Percentiles rank a stretch among this genome's conserved stretches.
Conservation (phyloP, 2,329 filamentous ascomycete genomes). For the Ascocoryne sarcoides region DNA sequence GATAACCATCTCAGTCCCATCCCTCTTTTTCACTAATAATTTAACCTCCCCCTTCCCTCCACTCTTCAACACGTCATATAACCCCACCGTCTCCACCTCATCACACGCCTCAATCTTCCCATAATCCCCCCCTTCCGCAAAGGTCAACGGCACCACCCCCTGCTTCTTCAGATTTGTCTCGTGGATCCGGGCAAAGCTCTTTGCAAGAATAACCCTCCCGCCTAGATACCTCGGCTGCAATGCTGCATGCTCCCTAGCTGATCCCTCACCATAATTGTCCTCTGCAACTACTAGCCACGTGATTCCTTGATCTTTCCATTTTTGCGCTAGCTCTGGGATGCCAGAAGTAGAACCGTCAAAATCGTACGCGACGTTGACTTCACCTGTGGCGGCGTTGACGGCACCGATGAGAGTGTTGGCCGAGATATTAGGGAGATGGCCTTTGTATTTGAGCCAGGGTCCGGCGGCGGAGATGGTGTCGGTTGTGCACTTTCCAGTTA, state of each 20-base stretch:
- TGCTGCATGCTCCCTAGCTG: constrained; percentile 80
- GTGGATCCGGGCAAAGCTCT: constrained; percentile 86
- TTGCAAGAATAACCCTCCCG: constrained; percentile 72
- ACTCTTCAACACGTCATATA: constrained; percentile 71
- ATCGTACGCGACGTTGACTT: constrained; percentile 90
- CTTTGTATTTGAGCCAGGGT: constrained; percentile 99
- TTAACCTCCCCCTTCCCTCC: constrained; percentile 71
- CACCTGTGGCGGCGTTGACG: constrained; percentile 81
- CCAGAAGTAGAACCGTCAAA: constrained; percentile 63
- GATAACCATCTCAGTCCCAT: constrained; percentile 59
- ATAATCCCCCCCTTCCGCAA: constrained; percentile 82
- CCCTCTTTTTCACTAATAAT: constrained; percentile 52
- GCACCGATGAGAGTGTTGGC: constrained; percentile 97
- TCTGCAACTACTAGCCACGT: constrained; percentile 94
- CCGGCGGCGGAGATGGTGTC: constrained; percentile 97
- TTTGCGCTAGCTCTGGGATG: constrained; percentile 79
- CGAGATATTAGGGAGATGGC: constrained; percentile 93
- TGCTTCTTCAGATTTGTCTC: constrained; percentile 97
- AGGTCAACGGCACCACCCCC: constrained; percentile 88
- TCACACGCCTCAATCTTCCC: constrained; percentile 77
- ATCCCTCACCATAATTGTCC: constrained; percentile 94
- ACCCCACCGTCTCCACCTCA: constrained; percentile 69
- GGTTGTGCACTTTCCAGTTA: constrained; percentile 95
- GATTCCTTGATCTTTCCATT: constrained; percentile 67
- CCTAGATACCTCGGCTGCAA: constrained; percentile 87